Percentiles rank a stretch among this genome's conserved stretches.
Evolutionary conservation across 176 grass and related monocot genomes (phyloP).

Genomic region (Echinochloa phyllopogon): DNA sequence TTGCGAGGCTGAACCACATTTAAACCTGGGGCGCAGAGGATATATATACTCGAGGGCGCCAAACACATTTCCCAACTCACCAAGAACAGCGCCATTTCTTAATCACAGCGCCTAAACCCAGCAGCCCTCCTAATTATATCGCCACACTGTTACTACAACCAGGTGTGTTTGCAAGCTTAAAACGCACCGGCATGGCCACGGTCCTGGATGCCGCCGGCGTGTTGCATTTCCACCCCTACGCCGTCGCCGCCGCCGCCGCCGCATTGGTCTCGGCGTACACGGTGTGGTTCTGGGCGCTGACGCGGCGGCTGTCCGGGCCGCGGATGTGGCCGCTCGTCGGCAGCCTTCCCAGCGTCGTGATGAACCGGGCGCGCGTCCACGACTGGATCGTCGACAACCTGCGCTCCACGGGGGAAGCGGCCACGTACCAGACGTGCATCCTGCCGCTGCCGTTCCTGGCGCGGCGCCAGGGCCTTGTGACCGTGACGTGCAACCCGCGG

Average conservation of each 20-base stretch:
- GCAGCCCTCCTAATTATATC: constrained; percentile 37
- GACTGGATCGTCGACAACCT: constrained; percentile 96
- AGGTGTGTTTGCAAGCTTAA: constrained; percentile 35
- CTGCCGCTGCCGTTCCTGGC: constrained; percentile 77
- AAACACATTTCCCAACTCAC: constrained; percentile 74
- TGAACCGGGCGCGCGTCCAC: constrained; percentile 75
- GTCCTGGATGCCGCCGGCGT: constrained; percentile 32
- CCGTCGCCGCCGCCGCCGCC: constrained; percentile 18
- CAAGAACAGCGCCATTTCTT: constrained; percentile 41
- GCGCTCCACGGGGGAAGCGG: constrained; percentile 62
- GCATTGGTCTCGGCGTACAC: constrained; percentile 64
- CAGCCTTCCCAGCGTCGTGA: constrained; percentile 74
- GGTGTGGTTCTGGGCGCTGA: constrained; percentile 81
- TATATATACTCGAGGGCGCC: constrained; percentile 58
- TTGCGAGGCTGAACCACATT: constrained; percentile 32
- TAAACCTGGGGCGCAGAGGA: constrained; percentile 38
- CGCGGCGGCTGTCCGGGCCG: constrained; percentile 71
- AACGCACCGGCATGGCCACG: constrained; percentile 35
- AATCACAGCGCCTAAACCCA: constrained; percentile 42
- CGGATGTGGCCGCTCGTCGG: constrained; percentile 83
- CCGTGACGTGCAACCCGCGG: constrained; percentile 89
- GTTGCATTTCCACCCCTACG: constrained; percentile 24
- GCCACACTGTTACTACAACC: not conserved
- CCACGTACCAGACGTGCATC: constrained; percentile 96
- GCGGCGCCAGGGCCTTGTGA: constrained; percentile 85